These are phyloP conservation scores for Chlorella ohadii DNA, from an alignment of 139 green algal genomes.

Conservation along the genomic window DNA sequence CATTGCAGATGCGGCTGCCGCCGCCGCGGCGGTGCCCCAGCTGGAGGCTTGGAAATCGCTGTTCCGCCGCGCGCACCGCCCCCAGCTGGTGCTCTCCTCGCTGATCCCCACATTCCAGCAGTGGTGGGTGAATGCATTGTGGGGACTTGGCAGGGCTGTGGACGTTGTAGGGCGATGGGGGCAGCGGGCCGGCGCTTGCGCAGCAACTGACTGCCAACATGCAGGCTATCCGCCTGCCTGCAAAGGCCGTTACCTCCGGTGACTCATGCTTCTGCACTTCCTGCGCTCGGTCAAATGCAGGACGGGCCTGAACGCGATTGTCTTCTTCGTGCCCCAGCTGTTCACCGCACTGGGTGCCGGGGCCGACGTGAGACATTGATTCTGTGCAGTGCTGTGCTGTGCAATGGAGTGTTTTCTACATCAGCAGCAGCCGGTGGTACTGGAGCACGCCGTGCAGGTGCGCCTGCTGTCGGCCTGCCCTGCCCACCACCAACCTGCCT, in stretches of 20 bases:
- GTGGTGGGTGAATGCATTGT: background rate
- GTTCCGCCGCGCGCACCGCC: background rate
- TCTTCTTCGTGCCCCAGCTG: slow-evolving; percentile 13
- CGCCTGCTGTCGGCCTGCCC: too few species aligned
- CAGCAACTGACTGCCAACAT: too few species aligned
- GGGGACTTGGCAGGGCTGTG: too few species aligned
- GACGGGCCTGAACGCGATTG: background rate
- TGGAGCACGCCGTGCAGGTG: too few species aligned
- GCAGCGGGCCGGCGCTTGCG: too few species aligned
- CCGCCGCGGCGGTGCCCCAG: background rate
- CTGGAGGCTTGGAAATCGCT: background rate
- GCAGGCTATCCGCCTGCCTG: too few species aligned
- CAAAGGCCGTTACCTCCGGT: too few species aligned
- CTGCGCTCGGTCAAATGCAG: background rate
- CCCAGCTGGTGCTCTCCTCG: background rate
- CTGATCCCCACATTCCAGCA: slow-evolving; percentile 9
- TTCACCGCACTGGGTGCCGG: background rate
- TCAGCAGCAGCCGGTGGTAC: too few species aligned
- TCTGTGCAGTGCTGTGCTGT: too few species aligned
- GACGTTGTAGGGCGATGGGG: too few species aligned
- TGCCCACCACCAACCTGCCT: background rate
- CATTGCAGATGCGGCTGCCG: background rate
- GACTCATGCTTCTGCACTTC: too few species aligned
- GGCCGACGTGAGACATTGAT: background rate
- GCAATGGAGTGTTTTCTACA: too few species aligned